Percentiles rank a stretch among this genome's conserved stretches.
Conservation (phyloP, 2,329 filamentous ascomycete genomes). For the Fusarium sp. region DNA sequence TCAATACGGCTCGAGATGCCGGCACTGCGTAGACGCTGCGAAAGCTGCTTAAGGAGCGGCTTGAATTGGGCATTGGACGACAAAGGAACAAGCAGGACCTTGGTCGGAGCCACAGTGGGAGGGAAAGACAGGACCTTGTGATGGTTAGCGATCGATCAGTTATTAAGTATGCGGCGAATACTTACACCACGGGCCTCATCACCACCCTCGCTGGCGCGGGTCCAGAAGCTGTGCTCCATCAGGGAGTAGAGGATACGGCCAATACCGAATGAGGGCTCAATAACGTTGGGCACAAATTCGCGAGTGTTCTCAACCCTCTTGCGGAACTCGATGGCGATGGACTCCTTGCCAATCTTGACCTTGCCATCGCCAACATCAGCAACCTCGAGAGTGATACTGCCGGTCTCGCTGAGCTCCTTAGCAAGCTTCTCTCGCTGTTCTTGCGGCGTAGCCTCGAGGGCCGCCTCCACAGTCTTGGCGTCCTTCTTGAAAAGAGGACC, state of each 20-base stretch:
- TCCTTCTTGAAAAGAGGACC: constrained; percentile 97
- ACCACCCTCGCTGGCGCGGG: constrained; percentile 73
- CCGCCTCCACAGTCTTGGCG: constrained; percentile 86
- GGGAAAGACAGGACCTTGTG: constrained; percentile 68
- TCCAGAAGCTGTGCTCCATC: constrained; percentile 97
- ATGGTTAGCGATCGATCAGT: constrained; percentile 38
- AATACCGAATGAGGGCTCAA: constrained; percentile 98
- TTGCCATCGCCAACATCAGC: constrained; percentile 77
- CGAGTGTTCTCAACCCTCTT: constrained; percentile 87
- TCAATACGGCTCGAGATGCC: constrained; percentile 90
- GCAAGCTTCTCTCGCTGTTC: constrained; percentile 86
- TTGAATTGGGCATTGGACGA: constrained; percentile 86
- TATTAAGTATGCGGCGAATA: constrained; percentile 44
- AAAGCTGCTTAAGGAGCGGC: constrained; percentile 81
- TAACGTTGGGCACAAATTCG: constrained; percentile 95
- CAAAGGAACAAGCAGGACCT: constrained; percentile 92
- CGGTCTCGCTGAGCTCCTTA: constrained; percentile 79
- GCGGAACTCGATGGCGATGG: constrained; percentile 87
- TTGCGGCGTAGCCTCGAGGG: constrained; percentile 82
- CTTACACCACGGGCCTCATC: constrained; percentile 88
- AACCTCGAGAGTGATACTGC: constrained; percentile 85
- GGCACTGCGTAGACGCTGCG: constrained; percentile 80
- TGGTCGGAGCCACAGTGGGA: constrained; percentile 87
- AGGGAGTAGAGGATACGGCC: constrained; percentile 94
- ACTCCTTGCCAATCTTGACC: constrained; percentile 84